Evolutionary conservation across 305 asterid species (phyloP).

Genomic region (Monarda citriodora): DNA sequence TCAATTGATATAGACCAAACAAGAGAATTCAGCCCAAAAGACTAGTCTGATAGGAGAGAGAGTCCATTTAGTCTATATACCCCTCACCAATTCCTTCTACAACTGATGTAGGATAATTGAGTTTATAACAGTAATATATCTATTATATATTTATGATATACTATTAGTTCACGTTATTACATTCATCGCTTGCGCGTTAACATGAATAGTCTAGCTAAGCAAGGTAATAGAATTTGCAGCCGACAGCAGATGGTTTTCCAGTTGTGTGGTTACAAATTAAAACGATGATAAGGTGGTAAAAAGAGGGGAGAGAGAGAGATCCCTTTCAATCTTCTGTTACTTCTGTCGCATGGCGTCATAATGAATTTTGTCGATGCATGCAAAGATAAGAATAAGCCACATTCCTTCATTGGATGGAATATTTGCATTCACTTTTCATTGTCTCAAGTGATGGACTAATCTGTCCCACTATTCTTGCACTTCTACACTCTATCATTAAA

Average conservation of each 20-base stretch:
- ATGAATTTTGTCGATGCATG: conserved; percentile 18
- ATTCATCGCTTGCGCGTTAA: too few species aligned
- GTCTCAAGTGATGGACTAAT: conserved; percentile 8
- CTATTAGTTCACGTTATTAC: too few species aligned
- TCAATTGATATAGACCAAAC: too few species aligned
- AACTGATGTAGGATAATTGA: too few species aligned
- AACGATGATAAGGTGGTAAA: conserved; percentile 18
- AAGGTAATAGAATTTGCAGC: neutral
- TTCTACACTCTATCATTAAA: neutral
- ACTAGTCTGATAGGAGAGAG: too few species aligned
- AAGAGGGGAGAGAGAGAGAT: conserved; percentile 5
- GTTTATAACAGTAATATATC: too few species aligned
- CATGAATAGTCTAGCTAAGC: too few species aligned
- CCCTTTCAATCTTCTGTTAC: conserved; percentile 9
- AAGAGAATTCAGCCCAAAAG: too few species aligned
- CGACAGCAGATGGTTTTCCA: neutral
- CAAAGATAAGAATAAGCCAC: conserved; percentile 8
- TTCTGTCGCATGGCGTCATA: conserved; percentile 9
- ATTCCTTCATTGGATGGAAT: conserved; percentile 21
- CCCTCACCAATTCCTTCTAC: too few species aligned
- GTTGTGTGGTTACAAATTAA: conserved; percentile 19
- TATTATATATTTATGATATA: too few species aligned
- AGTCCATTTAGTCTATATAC: too few species aligned
- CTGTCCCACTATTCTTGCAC: neutral
- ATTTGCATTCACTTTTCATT: conserved; percentile 21